phyloP scores from a whole-genome alignment of 768 basidiomycete genomes.

The Lactifluus volemus region DNA sequence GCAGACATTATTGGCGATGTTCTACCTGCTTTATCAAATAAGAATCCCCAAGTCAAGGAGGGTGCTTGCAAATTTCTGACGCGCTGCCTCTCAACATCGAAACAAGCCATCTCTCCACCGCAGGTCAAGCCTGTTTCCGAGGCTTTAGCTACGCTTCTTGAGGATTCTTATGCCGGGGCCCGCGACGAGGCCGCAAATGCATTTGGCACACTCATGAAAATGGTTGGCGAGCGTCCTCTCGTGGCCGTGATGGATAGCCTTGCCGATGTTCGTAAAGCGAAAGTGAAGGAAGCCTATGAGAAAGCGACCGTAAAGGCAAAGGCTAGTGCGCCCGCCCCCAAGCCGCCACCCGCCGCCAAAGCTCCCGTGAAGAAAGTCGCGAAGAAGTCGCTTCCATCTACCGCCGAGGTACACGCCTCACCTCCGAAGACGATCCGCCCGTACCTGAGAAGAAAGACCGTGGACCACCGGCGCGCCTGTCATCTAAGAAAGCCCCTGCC shows the following conservation, averaged over 20 bases:
- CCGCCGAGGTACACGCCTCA: constrained; percentile 23
- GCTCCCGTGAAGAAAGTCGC: constrained; percentile 17
- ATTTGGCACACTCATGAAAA: constrained; percentile 90
- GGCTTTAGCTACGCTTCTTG: constrained; percentile 61
- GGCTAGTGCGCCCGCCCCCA: constrained; percentile 47
- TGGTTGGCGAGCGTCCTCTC: constrained; percentile 88
- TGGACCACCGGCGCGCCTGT: constrained; percentile 44
- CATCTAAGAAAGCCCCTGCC: constrained; percentile 48
- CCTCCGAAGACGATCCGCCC: constrained; percentile 29
- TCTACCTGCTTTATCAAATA: constrained; percentile 65
- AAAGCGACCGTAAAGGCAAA: constrained; percentile 91
- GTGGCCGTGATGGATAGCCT: constrained; percentile 80
- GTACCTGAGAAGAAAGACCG: constrained; percentile 28
- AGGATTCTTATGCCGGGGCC: constrained; percentile 84
- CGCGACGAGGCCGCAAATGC: constrained; percentile 84
- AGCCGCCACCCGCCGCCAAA: constrained; percentile 10
- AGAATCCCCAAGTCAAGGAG: constrained; percentile 97
- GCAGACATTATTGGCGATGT: constrained; percentile 80
- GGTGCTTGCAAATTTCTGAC: constrained; percentile 81
- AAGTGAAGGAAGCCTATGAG: constrained; percentile 90
- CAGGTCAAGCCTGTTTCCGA: constrained; percentile 83
- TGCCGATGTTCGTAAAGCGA: constrained; percentile 79
- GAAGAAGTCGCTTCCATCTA: constrained; percentile 29
- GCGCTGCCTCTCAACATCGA: constrained; percentile 66
- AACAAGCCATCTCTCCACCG: constrained; percentile 54